Evolutionary conservation across 2,329 filamentous ascomycete species (phyloP).

Genomic region (Dothidotthia symphoricarpi): DNA sequence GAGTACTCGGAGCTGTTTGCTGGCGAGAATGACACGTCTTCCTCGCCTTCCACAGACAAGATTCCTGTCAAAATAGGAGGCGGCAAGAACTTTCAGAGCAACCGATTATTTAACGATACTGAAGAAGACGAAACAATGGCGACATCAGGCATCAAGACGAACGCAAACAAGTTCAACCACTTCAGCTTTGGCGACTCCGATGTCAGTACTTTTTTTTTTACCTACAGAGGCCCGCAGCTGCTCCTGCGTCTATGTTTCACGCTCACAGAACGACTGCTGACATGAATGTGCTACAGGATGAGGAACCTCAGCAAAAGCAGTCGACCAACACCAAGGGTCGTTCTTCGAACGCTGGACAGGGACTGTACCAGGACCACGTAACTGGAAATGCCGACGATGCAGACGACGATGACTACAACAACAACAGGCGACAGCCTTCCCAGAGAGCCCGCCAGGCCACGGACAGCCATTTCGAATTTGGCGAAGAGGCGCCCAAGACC

Average conservation of each 20-base stretch:
- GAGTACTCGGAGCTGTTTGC: slow-evolving; percentile 69
- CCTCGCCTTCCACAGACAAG: slow-evolving; percentile 45
- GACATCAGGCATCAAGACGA: slow-evolving; percentile 57
- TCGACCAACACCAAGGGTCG: slow-evolving; percentile 44
- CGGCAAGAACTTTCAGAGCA: slow-evolving; percentile 52
- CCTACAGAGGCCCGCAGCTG: slow-evolving; percentile 15
- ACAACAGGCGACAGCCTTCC: slow-evolving; percentile 44
- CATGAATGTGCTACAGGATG: slow-evolving; percentile 44
- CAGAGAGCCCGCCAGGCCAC: slow-evolving; percentile 62
- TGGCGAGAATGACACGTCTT: slow-evolving; percentile 47
- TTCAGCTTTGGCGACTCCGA: slow-evolving; percentile 82
- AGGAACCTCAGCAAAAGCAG: slow-evolving; percentile 52
- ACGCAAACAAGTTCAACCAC: slow-evolving; percentile 79
- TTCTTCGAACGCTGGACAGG: slow-evolving; percentile 64
- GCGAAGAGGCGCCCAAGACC: slow-evolving; percentile 28
- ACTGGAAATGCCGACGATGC: slow-evolving; percentile 56
- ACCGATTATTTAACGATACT: slow-evolving; percentile 58
- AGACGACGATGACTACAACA: slow-evolving; percentile 51
- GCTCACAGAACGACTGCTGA: slow-evolving; percentile 16
- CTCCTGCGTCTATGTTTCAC: slow-evolving; percentile 1
- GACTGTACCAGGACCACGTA: slow-evolving; percentile 75
- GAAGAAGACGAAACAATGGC: slow-evolving; percentile 42
- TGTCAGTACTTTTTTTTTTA: slow-evolving; percentile 26
- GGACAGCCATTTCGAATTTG: slow-evolving; percentile 35
- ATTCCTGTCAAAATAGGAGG: slow-evolving; percentile 46